Evolutionary conservation across 305 asterid species (phyloP), one percentile per base, ranked within the genome.

Genomic region (Andrographis paniculata): DNA sequence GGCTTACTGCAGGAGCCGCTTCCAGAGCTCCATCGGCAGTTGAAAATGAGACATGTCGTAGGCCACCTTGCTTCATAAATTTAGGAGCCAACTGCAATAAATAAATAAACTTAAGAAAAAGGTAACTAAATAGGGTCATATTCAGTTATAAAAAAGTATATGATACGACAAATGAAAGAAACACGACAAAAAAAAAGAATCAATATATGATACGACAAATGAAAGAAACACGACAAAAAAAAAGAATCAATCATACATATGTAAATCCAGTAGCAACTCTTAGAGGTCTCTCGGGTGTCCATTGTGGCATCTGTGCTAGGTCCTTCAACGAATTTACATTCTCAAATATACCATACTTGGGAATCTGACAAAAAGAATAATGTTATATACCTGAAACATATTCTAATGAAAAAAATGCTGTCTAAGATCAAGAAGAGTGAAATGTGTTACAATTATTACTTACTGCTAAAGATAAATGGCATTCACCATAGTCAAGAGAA

Each of bases 241-340:
- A 4, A 36, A 38, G 56, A 50, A 17, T 37, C 42, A 61, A 53
- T 31, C 88, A 47, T 83, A 91, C 99, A 65, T 82, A 75, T 59
- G 94, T 66, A 75, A 91, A 89, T 53, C 98, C 94, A 62, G 96
- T 89, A n/a, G 98, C 95, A 58, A 89, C 86, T 78, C 98, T 69
- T 62, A 89, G 72, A 57, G 96, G 96, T 63, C 86, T 86, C 71
- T 83, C 87, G 17, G 89, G 72, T 30, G 92, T 89, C 98, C 98
- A 89, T 52, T 91, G 98, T 47, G 96, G 87, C 98, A 91, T 91
- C 69, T 77, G 72, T 17, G 88, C 82, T 14, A 91, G 87, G 70
- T 91, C 98, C 63, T 75, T 67, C 66, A 91, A 56, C 21, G 98
- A 83, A 65, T 82, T 86, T 51, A 91, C 58, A 61, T 91, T 91